Percentiles rank a stretch among this genome's conserved stretches.
Conservation (phyloP, 225 moss, liverwort and hornwort species). For the Ulota crispa region DNA sequence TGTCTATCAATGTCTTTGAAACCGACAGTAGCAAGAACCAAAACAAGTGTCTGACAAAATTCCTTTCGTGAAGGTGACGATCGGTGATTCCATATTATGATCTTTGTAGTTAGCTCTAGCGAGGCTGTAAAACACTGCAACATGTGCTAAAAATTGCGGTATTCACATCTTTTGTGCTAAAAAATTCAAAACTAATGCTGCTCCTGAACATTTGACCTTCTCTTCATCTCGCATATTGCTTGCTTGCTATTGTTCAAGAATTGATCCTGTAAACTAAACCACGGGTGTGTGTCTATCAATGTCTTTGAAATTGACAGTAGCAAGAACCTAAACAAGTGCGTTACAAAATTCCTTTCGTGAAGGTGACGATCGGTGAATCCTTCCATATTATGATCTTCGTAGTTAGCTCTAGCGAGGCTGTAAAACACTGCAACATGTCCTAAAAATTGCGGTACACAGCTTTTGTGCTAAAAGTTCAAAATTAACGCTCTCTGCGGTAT, state of each 20-base stretch:
- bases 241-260: neutral
- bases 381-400: no score
- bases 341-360: neutral
- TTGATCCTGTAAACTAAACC: neutral
- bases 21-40: neutral
- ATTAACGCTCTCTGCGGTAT: no score
- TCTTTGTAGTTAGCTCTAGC: no score
- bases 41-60: neutral
- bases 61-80: neutral
- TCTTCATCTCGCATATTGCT: neutral
- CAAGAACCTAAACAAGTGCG: neutral
- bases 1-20: neutral
- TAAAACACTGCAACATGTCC: no score
- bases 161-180: no score
- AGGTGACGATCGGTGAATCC: neutral
- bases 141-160: no score
- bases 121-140: no score
- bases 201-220: neutral
- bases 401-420: no score
- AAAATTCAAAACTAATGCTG: neutral
- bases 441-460: no score
- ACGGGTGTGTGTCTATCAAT: neutral
- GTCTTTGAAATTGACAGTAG: neutral
- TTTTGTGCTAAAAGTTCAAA: no score
- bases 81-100: no score